phyloP scores from a whole-genome alignment of 2,329 filamentous ascomycete species.

The Colletotrichum coccodes region DNA sequence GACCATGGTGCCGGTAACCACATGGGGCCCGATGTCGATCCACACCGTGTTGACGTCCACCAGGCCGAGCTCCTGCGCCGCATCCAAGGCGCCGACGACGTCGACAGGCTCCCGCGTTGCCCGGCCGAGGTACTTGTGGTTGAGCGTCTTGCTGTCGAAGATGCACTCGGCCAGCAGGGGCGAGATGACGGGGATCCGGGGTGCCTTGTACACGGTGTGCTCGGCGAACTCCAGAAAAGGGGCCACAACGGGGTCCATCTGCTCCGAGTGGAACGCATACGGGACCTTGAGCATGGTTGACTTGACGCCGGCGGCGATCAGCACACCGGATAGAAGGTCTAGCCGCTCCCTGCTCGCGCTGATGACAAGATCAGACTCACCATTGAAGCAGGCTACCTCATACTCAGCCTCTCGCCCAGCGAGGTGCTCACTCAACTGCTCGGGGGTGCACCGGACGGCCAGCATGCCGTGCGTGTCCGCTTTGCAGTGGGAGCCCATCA shows the following conservation, averaged over 20 bases:
- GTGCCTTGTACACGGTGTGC: conserved; percentile 50
- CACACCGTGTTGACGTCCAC: conserved; percentile 72
- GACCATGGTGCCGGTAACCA: conserved; percentile 62
- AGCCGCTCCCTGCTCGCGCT: conserved; percentile 10
- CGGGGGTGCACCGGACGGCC: conserved; percentile 65
- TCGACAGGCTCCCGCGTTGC: conserved; percentile 73
- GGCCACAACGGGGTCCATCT: conserved; percentile 65
- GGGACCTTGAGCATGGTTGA: conserved; percentile 58
- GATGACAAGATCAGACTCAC: conserved; percentile 38
- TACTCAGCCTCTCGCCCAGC: conserved; percentile 53
- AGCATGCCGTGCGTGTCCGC: conserved; percentile 71
- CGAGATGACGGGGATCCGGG: conserved; percentile 73
- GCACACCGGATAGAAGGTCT: no score
- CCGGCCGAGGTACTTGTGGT: conserved; percentile 67
- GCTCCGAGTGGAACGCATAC: conserved; percentile 63
- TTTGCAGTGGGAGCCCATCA: conserved; percentile 51
- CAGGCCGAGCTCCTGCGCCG: conserved; percentile 59
- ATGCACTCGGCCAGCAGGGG: conserved; percentile 68
- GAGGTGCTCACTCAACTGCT: conserved; percentile 46
- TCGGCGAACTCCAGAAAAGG: conserved; percentile 62
- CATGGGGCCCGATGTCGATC: conserved; percentile 77
- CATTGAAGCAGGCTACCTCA: conserved; percentile 77
- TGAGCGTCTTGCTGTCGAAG: conserved; percentile 55
- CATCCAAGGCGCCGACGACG: conserved; percentile 67
- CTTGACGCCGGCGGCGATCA: conserved; percentile 45